phyloP scores from a whole-genome alignment of 768 basidiomycete species.

The Boletus insuetus region DNA sequence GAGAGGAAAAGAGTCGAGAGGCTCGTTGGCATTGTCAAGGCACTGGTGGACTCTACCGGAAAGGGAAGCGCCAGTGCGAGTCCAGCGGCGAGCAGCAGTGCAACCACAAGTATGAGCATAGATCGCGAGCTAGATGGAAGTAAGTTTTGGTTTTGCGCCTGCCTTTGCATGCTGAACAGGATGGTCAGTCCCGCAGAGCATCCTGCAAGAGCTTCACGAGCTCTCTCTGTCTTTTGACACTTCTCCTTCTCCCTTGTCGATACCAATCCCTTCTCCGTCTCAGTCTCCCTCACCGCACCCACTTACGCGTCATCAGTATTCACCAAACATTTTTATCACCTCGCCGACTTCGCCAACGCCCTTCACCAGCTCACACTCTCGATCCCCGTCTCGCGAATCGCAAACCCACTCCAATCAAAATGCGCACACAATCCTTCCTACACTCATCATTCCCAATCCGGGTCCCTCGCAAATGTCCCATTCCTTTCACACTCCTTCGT shows the following conservation, averaged over 20 bases:
- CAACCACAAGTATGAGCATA: neutral
- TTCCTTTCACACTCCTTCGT: slow-evolving; percentile 26
- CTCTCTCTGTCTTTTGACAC: slow-evolving; percentile 28
- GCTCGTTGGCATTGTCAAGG: slow-evolving; percentile 54
- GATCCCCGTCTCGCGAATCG: slow-evolving; percentile 20
- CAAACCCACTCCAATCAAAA: slow-evolving; percentile 7
- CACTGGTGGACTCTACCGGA: slow-evolving; percentile 60
- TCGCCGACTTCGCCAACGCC: slow-evolving; percentile 51
- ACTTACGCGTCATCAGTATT: slow-evolving; percentile 23
- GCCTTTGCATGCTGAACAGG: slow-evolving; percentile 1
- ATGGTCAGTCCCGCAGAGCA: slow-evolving; percentile 14
- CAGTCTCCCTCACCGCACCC: slow-evolving; percentile 28
- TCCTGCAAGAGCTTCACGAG: slow-evolving; percentile 27
- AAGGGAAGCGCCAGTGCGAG: slow-evolving; percentile 29
- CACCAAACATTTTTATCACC: slow-evolving; percentile 73
- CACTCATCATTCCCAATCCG: slow-evolving; percentile 9
- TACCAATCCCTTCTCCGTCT: slow-evolving; percentile 22
- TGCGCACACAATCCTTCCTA: slow-evolving; percentile 10
- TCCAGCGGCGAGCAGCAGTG: neutral
- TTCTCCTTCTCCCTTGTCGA: slow-evolving; percentile 13
- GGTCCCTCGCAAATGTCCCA: neutral
- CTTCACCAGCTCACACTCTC: slow-evolving; percentile 16
- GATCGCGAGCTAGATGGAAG: slow-evolving; percentile 17
- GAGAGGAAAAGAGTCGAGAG: slow-evolving; percentile 64
- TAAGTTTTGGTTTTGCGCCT: slow-evolving; percentile 1